Evolutionary conservation across 306 rosid species (phyloP), one percentile per base, ranked within the genome.

Genomic region (Rubus idaeus): DNA sequence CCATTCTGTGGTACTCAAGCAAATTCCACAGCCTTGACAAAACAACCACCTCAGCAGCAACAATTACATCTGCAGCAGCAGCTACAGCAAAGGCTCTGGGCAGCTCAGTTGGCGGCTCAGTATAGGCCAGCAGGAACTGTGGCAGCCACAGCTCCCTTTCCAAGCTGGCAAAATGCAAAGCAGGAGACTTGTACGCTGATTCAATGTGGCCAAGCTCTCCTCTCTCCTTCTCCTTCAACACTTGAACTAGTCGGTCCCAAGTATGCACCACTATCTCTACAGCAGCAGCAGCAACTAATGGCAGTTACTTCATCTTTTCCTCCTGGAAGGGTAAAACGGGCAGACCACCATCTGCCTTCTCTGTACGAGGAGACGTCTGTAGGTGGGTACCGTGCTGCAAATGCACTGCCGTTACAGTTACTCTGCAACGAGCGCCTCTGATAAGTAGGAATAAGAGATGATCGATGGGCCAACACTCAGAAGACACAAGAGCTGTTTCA

Each of bases 91-190:
- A 83, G 66, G 77, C 77, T 83, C 53, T 85, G 90, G 90, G 84
- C 82, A 21, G 37, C 86, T 79, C 87, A 86, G 65, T 77, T 88
- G 40, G 83, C 83, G 18, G 82, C 84, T 45, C 88, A 83, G 58
- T 55, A 73, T 64, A 81, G 85, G 81, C 85, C 87, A 10, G 62
- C 49, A 1, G 83, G 77, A 39, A 79, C 82, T 77, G 44, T 85
- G 66, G 75, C 78, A 13, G 35, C 81, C 7, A 21, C 75, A 44
- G 70, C 83, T 68, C 91, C 84, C 61, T 68, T 82, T 73, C 82
- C 87, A 21, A 83, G 74, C 66, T 89, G 89, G 91, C 90, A 85
- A 75, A 84, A 42, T 75, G 88, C 78, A 80, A 84, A 80, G 73
- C 88, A 79, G 74, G 90, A 85, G 42, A 14, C 77, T 51, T 58